Evolutionary conservation across 768 basidiomycete species (phyloP).

Genomic region (Tylopilus subfusipes): DNA sequence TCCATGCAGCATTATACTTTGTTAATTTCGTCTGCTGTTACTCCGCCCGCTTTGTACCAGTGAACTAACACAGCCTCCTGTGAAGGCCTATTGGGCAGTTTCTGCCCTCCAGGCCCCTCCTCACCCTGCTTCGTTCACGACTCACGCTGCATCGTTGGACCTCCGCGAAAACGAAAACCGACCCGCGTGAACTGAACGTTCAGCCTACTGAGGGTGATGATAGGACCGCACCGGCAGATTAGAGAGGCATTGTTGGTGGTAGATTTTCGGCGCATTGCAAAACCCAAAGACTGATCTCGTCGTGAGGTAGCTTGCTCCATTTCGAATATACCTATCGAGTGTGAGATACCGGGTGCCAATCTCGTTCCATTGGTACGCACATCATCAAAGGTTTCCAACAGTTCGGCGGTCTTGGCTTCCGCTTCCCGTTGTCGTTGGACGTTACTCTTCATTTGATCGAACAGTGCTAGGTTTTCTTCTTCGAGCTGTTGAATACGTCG

Average conservation of each 20-base stretch:
- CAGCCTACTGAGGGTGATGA: background rate
- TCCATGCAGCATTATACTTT: no score
- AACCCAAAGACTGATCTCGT: conserved; percentile 57
- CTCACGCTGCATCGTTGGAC: background rate
- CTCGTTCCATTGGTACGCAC: conserved; percentile 33
- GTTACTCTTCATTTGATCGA: conserved; percentile 48
- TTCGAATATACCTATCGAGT: conserved; percentile 41
- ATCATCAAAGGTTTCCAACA: conserved; percentile 52
- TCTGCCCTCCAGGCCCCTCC: no score
- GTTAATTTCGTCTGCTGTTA: no score
- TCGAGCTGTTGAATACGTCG: conserved; percentile 44
- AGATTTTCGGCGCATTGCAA: conserved; percentile 37
- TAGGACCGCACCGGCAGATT: background rate
- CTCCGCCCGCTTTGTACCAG: no score
- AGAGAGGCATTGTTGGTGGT: conserved; percentile 27
- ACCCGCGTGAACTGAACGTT: background rate
- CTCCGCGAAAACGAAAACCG: background rate
- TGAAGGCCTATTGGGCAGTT: no score
- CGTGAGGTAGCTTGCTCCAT: conserved; percentile 56
- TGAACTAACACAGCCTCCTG: no score
- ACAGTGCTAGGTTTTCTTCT: conserved; percentile 48
- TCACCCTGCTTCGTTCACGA: background rate
- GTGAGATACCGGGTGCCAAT: conserved; percentile 6
- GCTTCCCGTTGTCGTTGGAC: conserved; percentile 42
- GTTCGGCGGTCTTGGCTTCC: conserved; percentile 42